These are phyloP conservation scores for Neofusicoccum parvum DNA, from an alignment of 2,329 filamentous ascomycete species.

Conservation along the genomic window DNA sequence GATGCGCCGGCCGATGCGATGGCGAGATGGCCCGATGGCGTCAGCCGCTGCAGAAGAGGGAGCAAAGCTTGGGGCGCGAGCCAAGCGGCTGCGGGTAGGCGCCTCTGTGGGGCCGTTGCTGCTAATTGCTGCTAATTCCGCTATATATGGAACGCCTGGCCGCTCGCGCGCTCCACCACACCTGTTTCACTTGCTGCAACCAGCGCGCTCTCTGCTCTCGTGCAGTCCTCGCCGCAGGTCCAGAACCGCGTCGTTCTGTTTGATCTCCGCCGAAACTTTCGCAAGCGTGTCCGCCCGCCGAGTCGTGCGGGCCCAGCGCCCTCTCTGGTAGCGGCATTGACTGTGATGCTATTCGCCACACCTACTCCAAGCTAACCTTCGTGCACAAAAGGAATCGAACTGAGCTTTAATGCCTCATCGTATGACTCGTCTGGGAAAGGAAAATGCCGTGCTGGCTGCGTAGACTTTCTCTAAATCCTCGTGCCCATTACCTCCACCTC, in stretches of 20 bases:
- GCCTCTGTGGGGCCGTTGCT: conserved; percentile 7
- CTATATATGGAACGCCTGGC: background rate
- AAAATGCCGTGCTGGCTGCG: background rate
- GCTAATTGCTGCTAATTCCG: background rate
- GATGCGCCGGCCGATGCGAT: too few species aligned
- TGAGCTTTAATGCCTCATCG: background rate
- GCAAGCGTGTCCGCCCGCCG: background rate
- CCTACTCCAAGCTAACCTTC: background rate
- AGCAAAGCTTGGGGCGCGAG: too few species aligned
- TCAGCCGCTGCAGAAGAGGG: too few species aligned
- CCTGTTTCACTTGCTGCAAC: conserved; percentile 13
- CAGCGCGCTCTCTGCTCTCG: background rate
- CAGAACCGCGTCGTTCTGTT: background rate
- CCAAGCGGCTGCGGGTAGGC: background rate
- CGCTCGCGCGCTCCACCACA: background rate
- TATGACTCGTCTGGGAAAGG: background rate
- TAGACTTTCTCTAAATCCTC: background rate
- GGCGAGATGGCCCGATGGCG: too few species aligned
- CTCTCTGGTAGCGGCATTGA: background rate
- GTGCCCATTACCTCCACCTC: background rate
- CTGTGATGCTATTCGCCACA: background rate
- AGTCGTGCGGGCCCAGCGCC: too few species aligned
- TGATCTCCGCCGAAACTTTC: background rate
- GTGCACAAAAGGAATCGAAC: background rate
- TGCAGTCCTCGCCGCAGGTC: background rate